Percentiles rank a stretch among this genome's conserved stretches.
Evolutionary conservation across 2,329 filamentous ascomycete genomes (phyloP).

Genomic region (Alternaria ventricosa): DNA sequence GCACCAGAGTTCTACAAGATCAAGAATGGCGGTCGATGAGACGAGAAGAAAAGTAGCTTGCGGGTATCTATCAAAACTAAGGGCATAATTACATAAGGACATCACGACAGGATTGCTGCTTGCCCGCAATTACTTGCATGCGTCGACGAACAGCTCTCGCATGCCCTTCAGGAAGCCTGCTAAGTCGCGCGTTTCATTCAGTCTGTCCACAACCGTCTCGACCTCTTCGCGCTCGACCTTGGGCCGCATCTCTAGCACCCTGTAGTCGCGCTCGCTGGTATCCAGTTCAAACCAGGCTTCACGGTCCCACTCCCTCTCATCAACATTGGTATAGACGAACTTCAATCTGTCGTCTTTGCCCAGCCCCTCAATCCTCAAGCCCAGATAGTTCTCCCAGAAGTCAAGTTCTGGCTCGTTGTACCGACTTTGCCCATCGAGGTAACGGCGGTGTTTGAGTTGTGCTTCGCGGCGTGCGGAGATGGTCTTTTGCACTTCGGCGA

Average conservation of each 20-base stretch:
- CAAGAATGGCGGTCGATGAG: slow-evolving; percentile 24
- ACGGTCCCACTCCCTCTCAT: slow-evolving; percentile 84
- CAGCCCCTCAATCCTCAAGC: slow-evolving; percentile 86
- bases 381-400: slow-evolving; percentile 94
- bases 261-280: slow-evolving; percentile 82
- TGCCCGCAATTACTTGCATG: slow-evolving; percentile 51
- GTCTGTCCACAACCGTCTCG: slow-evolving; percentile 74
- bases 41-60: not conserved
- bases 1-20: slow-evolving; percentile 69
- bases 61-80: slow-evolving; percentile 3
- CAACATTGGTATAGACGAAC: slow-evolving; percentile 86
- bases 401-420: slow-evolving; percentile 93
- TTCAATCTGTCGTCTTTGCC: slow-evolving; percentile 84
- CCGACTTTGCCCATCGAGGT: slow-evolving; percentile 81
- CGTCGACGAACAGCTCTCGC: slow-evolving; percentile 74
- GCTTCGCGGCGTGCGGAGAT: slow-evolving; percentile 75
- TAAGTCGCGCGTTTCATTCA: slow-evolving; percentile 82
- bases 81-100: not conserved
- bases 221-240: slow-evolving; percentile 81
- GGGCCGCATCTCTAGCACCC: slow-evolving; percentile 79
- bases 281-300: slow-evolving; percentile 95
- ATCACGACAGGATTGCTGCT: not conserved
- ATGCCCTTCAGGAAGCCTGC: slow-evolving; percentile 79
- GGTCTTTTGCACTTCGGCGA: slow-evolving; percentile 69
- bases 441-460: slow-evolving; percentile 73